Evolutionary conservation across 2,329 filamentous ascomycete genomes (phyloP), one percentile per base, ranked within the genome.

Genomic region (Trichoderma cornu-damae): DNA sequence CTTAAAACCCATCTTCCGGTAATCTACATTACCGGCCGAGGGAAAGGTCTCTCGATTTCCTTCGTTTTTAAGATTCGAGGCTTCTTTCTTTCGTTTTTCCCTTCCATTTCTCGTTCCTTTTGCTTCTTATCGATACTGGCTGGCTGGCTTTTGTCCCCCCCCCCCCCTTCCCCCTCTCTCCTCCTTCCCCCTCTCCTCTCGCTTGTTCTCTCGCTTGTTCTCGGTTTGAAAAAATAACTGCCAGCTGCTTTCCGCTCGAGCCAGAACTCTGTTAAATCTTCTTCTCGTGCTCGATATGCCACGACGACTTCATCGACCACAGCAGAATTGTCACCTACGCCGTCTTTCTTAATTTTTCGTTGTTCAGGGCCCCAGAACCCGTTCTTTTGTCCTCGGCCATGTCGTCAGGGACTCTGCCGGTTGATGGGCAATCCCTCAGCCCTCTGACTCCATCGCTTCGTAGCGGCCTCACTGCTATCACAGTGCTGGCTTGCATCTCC

Each of bases 391-490:
- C 9, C n/a, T 18, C 9, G 20, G 9, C 30, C 56, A 59, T 59
- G 40, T 18, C 28, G 32, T 43, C n/a, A 20, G 44, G 35, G 26
- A 54, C 22, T 2, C 24, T 60, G 42, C 40, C 47, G 4, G 12
- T 47, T 4, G 47, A 42, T 2, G 58, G 63, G 35, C 65, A 59
- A 26, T 67, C 68, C 6, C 61, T 72, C 30, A 48, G 50, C 6
- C 65, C 67, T 4, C 49, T 72, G 6, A 12, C 50, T 0, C 20
- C 61, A 3, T 35, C 51, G 6, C 64, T 69, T 24, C 65, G 59
- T 26, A 58, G 52, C n/a, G 69, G 69, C 16, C 62, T 72, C 32
- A 65, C 63, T 3, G 67, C 67, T 24, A 69, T 72, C 50, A 62
- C 66, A 7, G 61, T 68, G 14, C 52, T 71, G 3, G 63, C 69